Conservation (phyloP, 495 filamentous ascomycete species). For the Geoglossum glabrum region DNA sequence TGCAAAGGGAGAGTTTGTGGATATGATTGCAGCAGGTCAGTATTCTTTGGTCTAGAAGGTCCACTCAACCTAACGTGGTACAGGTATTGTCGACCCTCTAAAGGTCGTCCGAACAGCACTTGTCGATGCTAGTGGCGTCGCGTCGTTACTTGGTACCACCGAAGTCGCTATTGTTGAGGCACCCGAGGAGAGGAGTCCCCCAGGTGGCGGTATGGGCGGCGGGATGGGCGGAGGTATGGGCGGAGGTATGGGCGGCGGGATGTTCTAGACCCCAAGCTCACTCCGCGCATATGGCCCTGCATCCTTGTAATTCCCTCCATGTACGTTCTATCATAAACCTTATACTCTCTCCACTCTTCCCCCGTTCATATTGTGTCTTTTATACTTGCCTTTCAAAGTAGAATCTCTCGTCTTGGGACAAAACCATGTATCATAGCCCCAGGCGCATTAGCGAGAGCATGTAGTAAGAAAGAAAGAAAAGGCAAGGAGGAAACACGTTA, state of each 20-base stretch:
- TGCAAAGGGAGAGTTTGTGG: slow-evolving; percentile 88
- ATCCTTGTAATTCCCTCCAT: background rate
- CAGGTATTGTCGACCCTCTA: slow-evolving; percentile 85
- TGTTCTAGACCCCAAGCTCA: slow-evolving; percentile 25
- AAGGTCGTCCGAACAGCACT: slow-evolving; percentile 97
- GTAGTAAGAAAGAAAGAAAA: background rate
- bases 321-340: slow-evolving; percentile 2
- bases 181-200: slow-evolving; percentile 64
- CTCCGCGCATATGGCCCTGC: background rate
- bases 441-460: background rate
- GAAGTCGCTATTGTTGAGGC: slow-evolving; percentile 96
- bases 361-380: background rate
- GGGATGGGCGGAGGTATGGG: slow-evolving; percentile 35
- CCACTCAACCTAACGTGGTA: background rate
- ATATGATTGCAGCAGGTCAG: slow-evolving; percentile 73
- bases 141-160: slow-evolving; percentile 90
- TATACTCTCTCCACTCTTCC: background rate
- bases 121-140: slow-evolving; percentile 87
- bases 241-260: slow-evolving; percentile 40
- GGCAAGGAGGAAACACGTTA: background rate
- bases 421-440: background rate
- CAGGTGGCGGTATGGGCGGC: slow-evolving; percentile 23
- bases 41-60: background rate
- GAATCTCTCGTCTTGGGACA: background rate
- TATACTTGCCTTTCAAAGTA: background rate